Evolutionary conservation across 331 rosid genomes (phyloP), one percentile per base, ranked within the genome.

Genomic region (Cydonia oblonga): DNA sequence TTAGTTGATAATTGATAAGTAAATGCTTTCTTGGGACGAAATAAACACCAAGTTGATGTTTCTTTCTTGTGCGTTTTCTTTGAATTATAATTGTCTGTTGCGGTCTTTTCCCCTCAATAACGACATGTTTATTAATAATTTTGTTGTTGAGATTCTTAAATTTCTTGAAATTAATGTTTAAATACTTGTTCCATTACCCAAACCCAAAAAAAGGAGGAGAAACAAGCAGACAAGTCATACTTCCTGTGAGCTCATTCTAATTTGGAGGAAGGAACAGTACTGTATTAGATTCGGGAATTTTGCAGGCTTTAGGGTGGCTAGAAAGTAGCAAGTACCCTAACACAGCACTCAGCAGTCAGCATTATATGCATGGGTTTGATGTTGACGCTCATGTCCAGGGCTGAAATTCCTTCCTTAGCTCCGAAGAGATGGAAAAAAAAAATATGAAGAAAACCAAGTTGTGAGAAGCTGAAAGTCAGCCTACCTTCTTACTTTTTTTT

Each of bases 351-450:
- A 5, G 52, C 25, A 46, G 4, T 26, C 14, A 59, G 19, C 29
- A 59, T 6, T 2, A 12, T 14, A 46, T n/a, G 29, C 53, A 33
- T 79, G 75, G 28, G 60, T 32, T 40, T 28, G 26, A 77, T 69
- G 46, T 73, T 72, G 73, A 54, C 65, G 30, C 19, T 10, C 18
- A 54, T 26, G 10, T 29, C 40, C 20, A 8, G 26, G 20, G 49
- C 49, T 72, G 20, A 76, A 81, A 75, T 84, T 84, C 88, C 72
- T 81, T 77, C 56, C 85, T 81, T 77, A 81, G 81, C 85, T 56
- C 57, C 73, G 79, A 81, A 81, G 85, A 44, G 29, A 72, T 35
- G 30, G 29, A 11, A 49, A 18, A 29, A 18, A 32, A 30, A 35
- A 35, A 9, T 9, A 33, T 9, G 46, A 9, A 51, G n/a, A 44